These are phyloP conservation scores for Casuarina equisetifolia DNA, from an alignment of 306 rosid species.

Conservation along the genomic window DNA sequence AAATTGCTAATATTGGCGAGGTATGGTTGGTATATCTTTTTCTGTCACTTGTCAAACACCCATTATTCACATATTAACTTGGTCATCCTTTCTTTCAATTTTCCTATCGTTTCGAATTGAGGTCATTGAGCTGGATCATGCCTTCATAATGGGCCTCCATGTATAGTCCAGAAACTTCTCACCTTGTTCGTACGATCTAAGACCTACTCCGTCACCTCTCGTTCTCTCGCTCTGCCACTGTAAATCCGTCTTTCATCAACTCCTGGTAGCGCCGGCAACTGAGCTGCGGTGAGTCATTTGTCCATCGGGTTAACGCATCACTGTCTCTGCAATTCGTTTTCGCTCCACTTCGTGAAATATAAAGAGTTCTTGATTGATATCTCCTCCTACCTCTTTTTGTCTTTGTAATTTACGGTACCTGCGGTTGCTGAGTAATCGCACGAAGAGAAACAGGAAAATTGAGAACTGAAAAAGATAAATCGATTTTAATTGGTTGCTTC, in stretches of 20 bases:
- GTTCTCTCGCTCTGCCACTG: slow-evolving; percentile 1
- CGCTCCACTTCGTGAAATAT: not conserved
- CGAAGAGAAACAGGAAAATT: not conserved
- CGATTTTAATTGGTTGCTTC: not conserved
- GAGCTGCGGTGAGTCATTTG: slow-evolving; percentile 39
- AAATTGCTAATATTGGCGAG: too few relatives aligned
- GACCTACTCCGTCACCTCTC: slow-evolving; percentile 25
- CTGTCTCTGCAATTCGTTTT: not conserved
- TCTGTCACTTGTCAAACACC: too few relatives aligned
- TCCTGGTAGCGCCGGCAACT: slow-evolving; percentile 31
- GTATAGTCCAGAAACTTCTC: too few relatives aligned
- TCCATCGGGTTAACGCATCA: not conserved
- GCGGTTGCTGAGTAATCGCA: not conserved
- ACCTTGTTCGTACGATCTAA: not conserved
- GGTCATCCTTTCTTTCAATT: too few relatives aligned
- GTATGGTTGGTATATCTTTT: too few relatives aligned
- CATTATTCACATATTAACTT: too few relatives aligned
- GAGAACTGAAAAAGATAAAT: not conserved
- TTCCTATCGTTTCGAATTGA: too few relatives aligned
- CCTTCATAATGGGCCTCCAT: too few relatives aligned
- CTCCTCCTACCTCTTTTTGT: not conserved
- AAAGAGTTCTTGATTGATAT: not conserved
- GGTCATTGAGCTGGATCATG: too few relatives aligned
- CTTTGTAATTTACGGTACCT: not conserved
- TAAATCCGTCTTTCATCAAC: not conserved